Percentiles rank a stretch among this genome's conserved stretches.
phyloP scores from a whole-genome alignment of 768 basidiomycete genomes.

The Agaricus bisporus region DNA sequence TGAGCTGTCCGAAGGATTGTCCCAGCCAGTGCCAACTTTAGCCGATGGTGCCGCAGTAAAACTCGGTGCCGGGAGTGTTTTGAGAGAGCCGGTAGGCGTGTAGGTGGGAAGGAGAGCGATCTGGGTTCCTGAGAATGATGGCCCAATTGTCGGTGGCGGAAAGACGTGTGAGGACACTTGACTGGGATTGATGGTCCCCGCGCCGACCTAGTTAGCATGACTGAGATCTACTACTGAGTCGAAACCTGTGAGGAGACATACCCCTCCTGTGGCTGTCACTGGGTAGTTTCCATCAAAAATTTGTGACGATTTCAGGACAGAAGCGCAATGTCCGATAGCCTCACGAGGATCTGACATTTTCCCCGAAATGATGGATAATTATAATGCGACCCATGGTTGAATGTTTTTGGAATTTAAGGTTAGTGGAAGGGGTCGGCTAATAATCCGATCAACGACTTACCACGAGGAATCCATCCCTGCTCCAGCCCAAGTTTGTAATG shows the following conservation, averaged over 20 bases:
- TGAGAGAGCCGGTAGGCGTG: slow-evolving; percentile 60
- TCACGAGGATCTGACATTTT: slow-evolving; percentile 36
- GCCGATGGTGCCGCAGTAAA: slow-evolving; percentile 51
- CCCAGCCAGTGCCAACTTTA: slow-evolving; percentile 70
- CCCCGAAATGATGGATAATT: not conserved
- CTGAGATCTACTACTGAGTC: not conserved
- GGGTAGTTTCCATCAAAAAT: slow-evolving; percentile 49
- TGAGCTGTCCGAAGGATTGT: slow-evolving; percentile 56
- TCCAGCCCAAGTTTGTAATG: slow-evolving; percentile 83
- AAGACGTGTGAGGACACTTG: slow-evolving; percentile 47
- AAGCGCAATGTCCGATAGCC: slow-evolving; percentile 38
- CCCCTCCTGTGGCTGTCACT: slow-evolving; percentile 68
- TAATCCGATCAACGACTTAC: slow-evolving; percentile 23
- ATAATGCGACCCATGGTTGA: not conserved
- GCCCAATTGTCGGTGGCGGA: slow-evolving; percentile 57
- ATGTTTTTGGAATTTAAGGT: too few species aligned
- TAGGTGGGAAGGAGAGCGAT: slow-evolving; percentile 59
- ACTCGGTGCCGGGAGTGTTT: slow-evolving; percentile 56
- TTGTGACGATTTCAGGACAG: slow-evolving; percentile 29
- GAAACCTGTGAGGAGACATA: slow-evolving; percentile 17
- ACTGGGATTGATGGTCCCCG: slow-evolving; percentile 51
- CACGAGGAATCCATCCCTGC: slow-evolving; percentile 80
- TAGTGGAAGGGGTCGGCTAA: not conserved
- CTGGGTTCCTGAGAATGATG: slow-evolving; percentile 46
- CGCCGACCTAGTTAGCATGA: slow-evolving; percentile 34